Evolutionary conservation across 306 rosid genomes (phyloP).

Genomic region (Corylus heterophylla): DNA sequence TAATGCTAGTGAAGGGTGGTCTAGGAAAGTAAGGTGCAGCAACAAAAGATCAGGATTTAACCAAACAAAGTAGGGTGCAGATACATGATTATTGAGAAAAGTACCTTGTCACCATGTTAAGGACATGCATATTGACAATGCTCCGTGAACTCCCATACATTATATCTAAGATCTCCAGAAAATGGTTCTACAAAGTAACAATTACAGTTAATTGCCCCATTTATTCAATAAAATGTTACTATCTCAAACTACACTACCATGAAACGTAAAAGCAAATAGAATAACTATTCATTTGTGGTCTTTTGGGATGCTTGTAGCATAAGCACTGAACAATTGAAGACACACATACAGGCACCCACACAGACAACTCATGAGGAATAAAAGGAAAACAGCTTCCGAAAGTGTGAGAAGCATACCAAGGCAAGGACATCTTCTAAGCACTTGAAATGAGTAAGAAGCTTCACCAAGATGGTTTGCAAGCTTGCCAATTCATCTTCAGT

Average conservation of each 20-base stretch:
- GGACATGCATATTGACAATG: slow-evolving; percentile 71
- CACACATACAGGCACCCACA: neutral
- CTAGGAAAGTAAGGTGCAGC: slow-evolving; percentile 7
- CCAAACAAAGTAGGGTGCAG: slow-evolving; percentile 17
- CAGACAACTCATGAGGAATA: neutral
- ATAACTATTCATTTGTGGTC: neutral
- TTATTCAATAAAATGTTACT: neutral
- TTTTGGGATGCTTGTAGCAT: slow-evolving; percentile 8
- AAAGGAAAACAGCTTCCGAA: slow-evolving; percentile 2
- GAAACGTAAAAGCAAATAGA: neutral
- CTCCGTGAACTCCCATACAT: slow-evolving; percentile 67
- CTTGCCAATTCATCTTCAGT: slow-evolving; percentile 60
- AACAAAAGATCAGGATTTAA: neutral
- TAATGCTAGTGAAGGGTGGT: slow-evolving; percentile 16
- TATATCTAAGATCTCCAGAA: slow-evolving; percentile 73
- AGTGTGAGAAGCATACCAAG: slow-evolving; percentile 53
- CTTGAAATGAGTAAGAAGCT: slow-evolving; percentile 68
- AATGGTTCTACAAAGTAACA: slow-evolving; percentile 55
- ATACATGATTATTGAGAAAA: slow-evolving; percentile 12
- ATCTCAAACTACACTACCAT: neutral
- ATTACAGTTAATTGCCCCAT: neutral
- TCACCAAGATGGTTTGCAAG: slow-evolving; percentile 87
- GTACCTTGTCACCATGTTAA: slow-evolving; percentile 79
- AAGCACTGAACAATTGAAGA: slow-evolving; percentile 8
- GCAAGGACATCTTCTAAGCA: slow-evolving; percentile 62